Conservation (phyloP, 1,284 basidiomycete genomes). For the Somion occarium region DNA sequence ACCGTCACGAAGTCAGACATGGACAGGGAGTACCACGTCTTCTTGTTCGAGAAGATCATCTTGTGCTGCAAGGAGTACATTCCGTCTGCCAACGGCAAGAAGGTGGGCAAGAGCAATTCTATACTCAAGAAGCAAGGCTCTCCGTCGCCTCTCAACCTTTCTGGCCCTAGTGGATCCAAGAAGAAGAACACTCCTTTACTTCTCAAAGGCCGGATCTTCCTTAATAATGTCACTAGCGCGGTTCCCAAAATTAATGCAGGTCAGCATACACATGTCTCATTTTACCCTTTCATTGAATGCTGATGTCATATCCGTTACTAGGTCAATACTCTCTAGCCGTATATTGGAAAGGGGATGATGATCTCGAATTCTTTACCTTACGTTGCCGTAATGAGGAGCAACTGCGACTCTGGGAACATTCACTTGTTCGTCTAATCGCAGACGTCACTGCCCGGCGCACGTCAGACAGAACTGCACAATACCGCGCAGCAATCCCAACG, state of each 20-base stretch:
- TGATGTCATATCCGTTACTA: conserved; percentile 13
- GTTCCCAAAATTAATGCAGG: conserved; percentile 55
- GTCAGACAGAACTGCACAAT: conserved; percentile 48
- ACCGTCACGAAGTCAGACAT: conserved; percentile 95
- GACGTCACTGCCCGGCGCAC: conserved; percentile 60
- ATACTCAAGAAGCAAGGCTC: conserved; percentile 68
- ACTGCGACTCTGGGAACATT: conserved; percentile 87
- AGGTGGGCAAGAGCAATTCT: conserved; percentile 69
- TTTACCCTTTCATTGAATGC: background rate
- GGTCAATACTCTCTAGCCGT: conserved; percentile 72
- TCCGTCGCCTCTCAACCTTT: conserved; percentile 36
- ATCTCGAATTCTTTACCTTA: conserved; percentile 90
- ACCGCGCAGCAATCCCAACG: conserved; percentile 16
- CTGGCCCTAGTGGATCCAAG: conserved; percentile 49
- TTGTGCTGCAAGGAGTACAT: conserved; percentile 92
- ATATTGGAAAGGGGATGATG: conserved; percentile 92
- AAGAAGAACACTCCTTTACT: conserved; percentile 80
- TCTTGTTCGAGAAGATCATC: conserved; percentile 98
- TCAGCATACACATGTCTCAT: conserved; percentile 32
- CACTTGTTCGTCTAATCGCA: conserved; percentile 84
- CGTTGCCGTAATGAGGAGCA: conserved; percentile 93
- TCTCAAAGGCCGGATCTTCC: conserved; percentile 95
- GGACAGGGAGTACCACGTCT: conserved; percentile 97
- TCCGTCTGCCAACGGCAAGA: conserved; percentile 48
- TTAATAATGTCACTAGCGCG: conserved; percentile 91